Evolutionary conservation across 495 filamentous ascomycete genomes (phyloP), one percentile per base, ranked within the genome.

Genomic region (Daldinia decipiens): DNA sequence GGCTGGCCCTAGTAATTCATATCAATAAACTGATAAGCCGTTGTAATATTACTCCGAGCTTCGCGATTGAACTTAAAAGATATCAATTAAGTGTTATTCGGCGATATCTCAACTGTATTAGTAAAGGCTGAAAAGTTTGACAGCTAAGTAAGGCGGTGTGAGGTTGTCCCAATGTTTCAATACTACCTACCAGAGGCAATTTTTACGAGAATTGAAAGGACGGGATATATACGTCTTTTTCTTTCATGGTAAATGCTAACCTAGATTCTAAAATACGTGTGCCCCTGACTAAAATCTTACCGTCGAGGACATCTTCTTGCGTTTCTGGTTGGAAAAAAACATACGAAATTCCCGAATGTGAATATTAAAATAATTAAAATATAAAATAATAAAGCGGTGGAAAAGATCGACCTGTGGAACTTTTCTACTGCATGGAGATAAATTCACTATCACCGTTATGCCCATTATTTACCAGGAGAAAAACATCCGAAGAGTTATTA

Each of bases 211-310:
- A 24, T 24, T 21, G 17, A 5, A 1, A 24, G 3, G 19, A 47
- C n/a, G 43, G 8, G 9, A 47, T 11, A 21, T 0, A 47, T 9
- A 21, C 19, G 21, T 12, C 19, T 9, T 47, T 47, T 47, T 11
- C 9, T 47, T 24, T 12, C 43, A 19, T 21, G 19, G 9, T 47
- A 9, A 24, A 24, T 47, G 19, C 43, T 47, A 24, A 11, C 43
- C 3, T 47, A 24, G 15, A 34, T 34, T 9, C 4, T 12, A 47
- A 11, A 15, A 5, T 13, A 21, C 9, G 12, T 47, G 24, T 47
- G 12, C 43, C 43, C 43, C 43, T 47, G 43, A 47, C 43, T 47
- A 47, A 40, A 40, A 40, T 40, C 39, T 40, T 1, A 40, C 39
- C 5, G 5, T 40, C n/a, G 2, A 40, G 17, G 39, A 40, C 5